Percentiles rank a stretch among this genome's conserved stretches.
These are phyloP conservation scores for Trichoderma asperellum DNA, from an alignment of 2,329 filamentous ascomycete genomes.

Conservation along the genomic window DNA sequence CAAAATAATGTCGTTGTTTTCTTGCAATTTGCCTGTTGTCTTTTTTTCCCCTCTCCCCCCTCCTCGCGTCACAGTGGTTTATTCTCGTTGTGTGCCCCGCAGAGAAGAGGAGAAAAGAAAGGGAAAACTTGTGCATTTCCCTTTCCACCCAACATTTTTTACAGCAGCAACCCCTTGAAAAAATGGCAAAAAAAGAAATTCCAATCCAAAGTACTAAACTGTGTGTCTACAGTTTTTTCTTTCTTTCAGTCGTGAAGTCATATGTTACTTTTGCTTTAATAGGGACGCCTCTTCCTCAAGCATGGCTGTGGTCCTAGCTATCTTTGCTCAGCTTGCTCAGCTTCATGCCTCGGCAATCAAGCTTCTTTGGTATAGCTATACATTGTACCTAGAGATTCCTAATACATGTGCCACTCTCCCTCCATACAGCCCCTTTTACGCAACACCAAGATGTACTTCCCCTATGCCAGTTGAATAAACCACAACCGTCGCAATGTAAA, in stretches of 20 bases:
- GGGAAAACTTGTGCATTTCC: conserved; percentile 22
- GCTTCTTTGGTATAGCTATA: background rate
- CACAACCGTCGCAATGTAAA: background rate
- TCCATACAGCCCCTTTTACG: background rate
- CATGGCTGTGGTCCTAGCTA: background rate
- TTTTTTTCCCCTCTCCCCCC: conserved; percentile 22
- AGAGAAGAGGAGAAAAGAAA: conserved; percentile 22
- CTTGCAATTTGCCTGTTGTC: conserved; percentile 31
- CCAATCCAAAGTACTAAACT: conserved; percentile 10
- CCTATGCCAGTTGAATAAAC: background rate
- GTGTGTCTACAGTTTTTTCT: background rate
- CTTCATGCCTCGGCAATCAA: background rate
- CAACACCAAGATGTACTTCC: background rate
- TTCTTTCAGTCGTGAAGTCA: background rate
- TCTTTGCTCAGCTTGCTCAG: background rate
- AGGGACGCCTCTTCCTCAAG: background rate
- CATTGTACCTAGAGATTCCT: background rate
- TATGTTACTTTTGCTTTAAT: background rate
- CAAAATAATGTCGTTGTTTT: conserved; percentile 32
- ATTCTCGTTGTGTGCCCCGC: conserved; percentile 24
- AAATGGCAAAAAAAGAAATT: conserved; percentile 30
- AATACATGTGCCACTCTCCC: background rate
- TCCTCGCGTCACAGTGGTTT: conserved; percentile 22
- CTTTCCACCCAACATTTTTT: conserved; percentile 3
- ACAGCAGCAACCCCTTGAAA: conserved; percentile 25